A percentile compares a stretch with the other conserved stretches of the same genome.
Conservation (phyloP, 345 rosid genomes). For the Salix brachista region DNA sequence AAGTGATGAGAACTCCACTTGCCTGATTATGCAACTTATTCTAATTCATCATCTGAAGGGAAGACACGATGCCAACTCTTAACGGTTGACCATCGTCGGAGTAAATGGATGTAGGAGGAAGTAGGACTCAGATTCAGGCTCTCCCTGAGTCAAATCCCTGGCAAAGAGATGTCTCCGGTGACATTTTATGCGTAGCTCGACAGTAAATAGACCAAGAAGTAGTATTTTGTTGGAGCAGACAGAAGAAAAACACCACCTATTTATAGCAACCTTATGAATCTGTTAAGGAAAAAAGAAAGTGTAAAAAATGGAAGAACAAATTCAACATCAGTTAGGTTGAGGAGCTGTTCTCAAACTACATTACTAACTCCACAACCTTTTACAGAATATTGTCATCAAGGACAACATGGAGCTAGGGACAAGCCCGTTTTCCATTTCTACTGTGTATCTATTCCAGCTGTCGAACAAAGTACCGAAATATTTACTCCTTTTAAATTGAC, state of each 20-base stretch:
- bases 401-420: background rate
- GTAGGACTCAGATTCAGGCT: background rate
- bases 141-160: background rate
- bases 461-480: background rate
- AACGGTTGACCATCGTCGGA: background rate
- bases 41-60: background rate
- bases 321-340: background rate
- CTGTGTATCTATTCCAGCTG: slow-evolving; percentile 9
- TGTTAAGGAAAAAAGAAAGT: background rate
- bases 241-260: background rate
- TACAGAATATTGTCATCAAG: background rate
- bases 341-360: slow-evolving; percentile 4
- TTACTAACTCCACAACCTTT: background rate
- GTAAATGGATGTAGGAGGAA: background rate
- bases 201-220: background rate
- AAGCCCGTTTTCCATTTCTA: background rate
- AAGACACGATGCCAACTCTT: background rate
- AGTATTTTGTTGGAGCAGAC: background rate
- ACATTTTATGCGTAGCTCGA: background rate
- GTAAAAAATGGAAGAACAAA: background rate
- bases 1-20: background rate
- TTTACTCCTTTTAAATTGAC: slow-evolving; percentile 3
- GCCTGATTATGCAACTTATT: too few relatives aligned
- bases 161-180: background rate
- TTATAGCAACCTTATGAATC: background rate